phyloP scores from a whole-genome alignment of 2,329 filamentous ascomycete genomes.

The Alternaria infectoria region DNA sequence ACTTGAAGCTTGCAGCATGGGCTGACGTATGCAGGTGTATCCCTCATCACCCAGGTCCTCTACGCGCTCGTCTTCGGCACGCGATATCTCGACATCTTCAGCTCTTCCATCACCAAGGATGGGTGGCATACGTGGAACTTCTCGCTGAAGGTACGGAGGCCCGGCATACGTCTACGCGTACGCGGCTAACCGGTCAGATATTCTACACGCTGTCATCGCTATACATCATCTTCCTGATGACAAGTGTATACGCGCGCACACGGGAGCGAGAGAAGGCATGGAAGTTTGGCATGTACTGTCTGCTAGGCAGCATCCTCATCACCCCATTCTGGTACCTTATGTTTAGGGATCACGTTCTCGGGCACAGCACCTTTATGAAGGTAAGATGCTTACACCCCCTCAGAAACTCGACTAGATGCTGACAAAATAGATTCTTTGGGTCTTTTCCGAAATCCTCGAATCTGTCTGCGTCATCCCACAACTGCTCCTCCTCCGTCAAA shows the following conservation, averaged over 20 bases:
- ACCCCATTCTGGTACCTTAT: slow-evolving; percentile 77
- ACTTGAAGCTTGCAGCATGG: neutral
- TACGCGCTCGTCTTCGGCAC: slow-evolving; percentile 87
- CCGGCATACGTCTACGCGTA: neutral
- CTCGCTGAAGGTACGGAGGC: slow-evolving; percentile 67
- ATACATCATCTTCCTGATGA: slow-evolving; percentile 89
- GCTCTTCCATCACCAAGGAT: slow-evolving; percentile 46
- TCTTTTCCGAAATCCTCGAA: slow-evolving; percentile 90
- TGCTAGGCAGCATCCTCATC: slow-evolving; percentile 68
- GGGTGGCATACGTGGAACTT: slow-evolving; percentile 62
- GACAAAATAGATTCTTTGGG: slow-evolving; percentile 72
- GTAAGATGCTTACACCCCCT: slow-evolving; percentile 26
- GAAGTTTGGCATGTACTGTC: slow-evolving; percentile 78
- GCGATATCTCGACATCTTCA: slow-evolving; percentile 84
- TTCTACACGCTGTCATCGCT: slow-evolving; percentile 85
- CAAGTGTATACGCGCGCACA: slow-evolving; percentile 83
- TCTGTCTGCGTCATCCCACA: slow-evolving; percentile 90
- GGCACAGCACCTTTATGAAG: slow-evolving; percentile 44
- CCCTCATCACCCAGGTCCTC: slow-evolving; percentile 86
- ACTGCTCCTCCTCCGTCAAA: slow-evolving; percentile 88
- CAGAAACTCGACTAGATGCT: neutral
- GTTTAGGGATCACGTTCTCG: slow-evolving; percentile 61
- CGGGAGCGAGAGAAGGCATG: slow-evolving; percentile 90
- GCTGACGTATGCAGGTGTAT: slow-evolving; percentile 67
- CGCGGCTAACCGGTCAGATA: slow-evolving; percentile 53